Conservation (phyloP, 768 basidiomycete genomes). For the Gymnopilus junonius region DNA sequence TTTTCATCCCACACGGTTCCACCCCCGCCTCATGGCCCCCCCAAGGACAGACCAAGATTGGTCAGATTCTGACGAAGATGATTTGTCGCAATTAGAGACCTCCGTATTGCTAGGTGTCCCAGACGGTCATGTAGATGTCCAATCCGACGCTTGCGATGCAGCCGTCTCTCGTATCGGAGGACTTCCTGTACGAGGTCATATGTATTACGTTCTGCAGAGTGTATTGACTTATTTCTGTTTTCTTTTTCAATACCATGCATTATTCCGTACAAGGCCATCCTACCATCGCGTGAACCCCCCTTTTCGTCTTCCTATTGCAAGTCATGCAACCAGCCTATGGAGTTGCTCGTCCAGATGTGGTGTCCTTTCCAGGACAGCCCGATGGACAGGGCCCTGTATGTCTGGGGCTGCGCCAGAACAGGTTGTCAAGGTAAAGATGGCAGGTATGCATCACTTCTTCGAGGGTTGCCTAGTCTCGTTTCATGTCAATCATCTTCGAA, state of each 20-base stretch:
- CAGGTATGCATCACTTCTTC: constrained; percentile 50
- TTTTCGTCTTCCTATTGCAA: constrained; percentile 72
- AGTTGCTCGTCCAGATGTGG: constrained; percentile 87
- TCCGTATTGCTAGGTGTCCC: constrained; percentile 80
- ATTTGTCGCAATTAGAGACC: constrained; percentile 55
- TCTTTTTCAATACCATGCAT: constrained; percentile 18
- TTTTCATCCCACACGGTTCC: constrained; percentile 13
- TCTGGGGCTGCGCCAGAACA: constrained; percentile 79
- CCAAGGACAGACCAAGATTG: constrained; percentile 58
- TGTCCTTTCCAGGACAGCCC: constrained; percentile 87
- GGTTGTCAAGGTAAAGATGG: constrained; percentile 77
- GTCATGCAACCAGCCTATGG: constrained; percentile 74
- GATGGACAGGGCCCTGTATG: constrained; percentile 83
- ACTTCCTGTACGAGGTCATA: constrained; percentile 77
- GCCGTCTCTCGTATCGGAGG: constrained; percentile 91
- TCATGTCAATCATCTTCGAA: constrained; percentile 2
- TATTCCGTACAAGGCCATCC: constrained; percentile 61
- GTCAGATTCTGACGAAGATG: constrained; percentile 83
- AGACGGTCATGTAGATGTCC: constrained; percentile 66
- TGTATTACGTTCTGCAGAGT: constrained; percentile 52
- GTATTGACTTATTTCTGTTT: constrained; percentile 44
- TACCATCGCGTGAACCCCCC: constrained; percentile 65
- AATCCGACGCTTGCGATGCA: constrained; percentile 68
- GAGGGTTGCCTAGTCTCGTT: background rate
- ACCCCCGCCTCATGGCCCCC: constrained; percentile 40